These are phyloP conservation scores for Tuber microsphaerosporum DNA, from an alignment of 495 filamentous ascomycete genomes.

Conservation along the genomic window DNA sequence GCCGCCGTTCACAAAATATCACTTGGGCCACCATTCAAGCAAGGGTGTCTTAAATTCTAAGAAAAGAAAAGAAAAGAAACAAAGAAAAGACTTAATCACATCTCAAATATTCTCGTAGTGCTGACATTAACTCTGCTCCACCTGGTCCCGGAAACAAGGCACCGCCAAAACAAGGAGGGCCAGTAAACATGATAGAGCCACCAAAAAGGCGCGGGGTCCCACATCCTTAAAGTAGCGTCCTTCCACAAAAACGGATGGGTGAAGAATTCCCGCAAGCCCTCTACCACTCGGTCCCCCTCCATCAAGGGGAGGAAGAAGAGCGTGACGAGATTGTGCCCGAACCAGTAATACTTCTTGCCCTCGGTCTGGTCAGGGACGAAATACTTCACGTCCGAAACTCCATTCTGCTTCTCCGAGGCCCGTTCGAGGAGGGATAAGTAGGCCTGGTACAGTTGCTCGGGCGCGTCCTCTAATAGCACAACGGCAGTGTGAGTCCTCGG, in stretches of 20 bases:
- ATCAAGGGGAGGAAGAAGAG: slow-evolving; percentile 48
- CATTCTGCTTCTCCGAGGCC: not conserved
- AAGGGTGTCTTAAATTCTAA: not conserved
- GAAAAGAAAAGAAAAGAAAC: too few species aligned
- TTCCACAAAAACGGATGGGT: slow-evolving; percentile 52
- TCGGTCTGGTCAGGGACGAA: slow-evolving; percentile 5
- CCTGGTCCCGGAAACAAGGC: slow-evolving; percentile 43
- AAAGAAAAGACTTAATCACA: not conserved
- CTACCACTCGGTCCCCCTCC: not conserved
- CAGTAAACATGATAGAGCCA: slow-evolving; percentile 57
- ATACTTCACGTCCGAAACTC: not conserved
- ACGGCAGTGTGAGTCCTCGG: slow-evolving; percentile 57
- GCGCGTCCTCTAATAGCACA: slow-evolving; percentile 46
- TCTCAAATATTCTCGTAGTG: slow-evolving; percentile 53
- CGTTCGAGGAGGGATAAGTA: slow-evolving; percentile 44
- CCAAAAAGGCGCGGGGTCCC: slow-evolving; percentile 57
- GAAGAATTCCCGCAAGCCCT: slow-evolving; percentile 36
- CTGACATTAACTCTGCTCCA: slow-evolving; percentile 58
- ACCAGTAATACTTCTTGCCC: slow-evolving; percentile 50
- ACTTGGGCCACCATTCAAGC: not conserved
- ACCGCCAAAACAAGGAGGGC: slow-evolving; percentile 48
- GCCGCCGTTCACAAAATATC: not conserved
- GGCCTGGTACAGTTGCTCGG: slow-evolving; percentile 41
- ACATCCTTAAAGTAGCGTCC: slow-evolving; percentile 54
- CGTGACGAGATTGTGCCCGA: slow-evolving; percentile 54